phyloP scores from a whole-genome alignment of 768 basidiomycete genomes.

The Kwoniella sp. region DNA sequence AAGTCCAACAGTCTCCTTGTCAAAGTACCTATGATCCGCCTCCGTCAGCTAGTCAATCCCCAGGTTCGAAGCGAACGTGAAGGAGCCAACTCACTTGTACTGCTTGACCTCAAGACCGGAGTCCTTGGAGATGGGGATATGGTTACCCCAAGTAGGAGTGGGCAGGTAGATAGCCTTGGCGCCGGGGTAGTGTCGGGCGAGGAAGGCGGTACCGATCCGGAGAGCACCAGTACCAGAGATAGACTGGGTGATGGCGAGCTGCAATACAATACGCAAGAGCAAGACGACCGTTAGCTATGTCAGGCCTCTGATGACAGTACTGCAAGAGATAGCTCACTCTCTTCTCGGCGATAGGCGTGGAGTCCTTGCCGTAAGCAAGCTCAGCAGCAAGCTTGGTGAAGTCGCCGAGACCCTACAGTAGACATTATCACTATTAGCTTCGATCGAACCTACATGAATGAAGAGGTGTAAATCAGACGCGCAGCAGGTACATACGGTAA shows the following conservation, averaged over 20 bases:
- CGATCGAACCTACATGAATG: too few species aligned
- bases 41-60: too few species aligned
- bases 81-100: constrained; percentile 62
- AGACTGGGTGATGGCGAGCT: constrained; percentile 87
- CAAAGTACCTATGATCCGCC: constrained; percentile 68
- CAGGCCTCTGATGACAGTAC: too few species aligned
- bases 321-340: constrained; percentile 61
- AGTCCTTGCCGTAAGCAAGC: constrained; percentile 83
- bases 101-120: constrained; percentile 82
- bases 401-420: constrained; percentile 66
- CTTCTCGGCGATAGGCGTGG: constrained; percentile 67
- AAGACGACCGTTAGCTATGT: neutral
- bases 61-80: neutral
- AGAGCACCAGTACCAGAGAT: constrained; percentile 98
- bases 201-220: constrained; percentile 89
- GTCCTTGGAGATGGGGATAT: constrained; percentile 86
- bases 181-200: constrained; percentile 79
- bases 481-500: constrained; percentile 60
- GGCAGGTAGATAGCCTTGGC: constrained; percentile 78
- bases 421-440: constrained; percentile 3
- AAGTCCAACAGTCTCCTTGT: constrained; percentile 82
- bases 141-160: constrained; percentile 94
- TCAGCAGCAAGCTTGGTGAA: constrained; percentile 85
- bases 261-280: constrained; percentile 1
- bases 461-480: neutral